Base-by-base conservation (phyloP, 2,329 filamentous ascomycete genomes). In the Zymoseptoria crescenta region DNA sequence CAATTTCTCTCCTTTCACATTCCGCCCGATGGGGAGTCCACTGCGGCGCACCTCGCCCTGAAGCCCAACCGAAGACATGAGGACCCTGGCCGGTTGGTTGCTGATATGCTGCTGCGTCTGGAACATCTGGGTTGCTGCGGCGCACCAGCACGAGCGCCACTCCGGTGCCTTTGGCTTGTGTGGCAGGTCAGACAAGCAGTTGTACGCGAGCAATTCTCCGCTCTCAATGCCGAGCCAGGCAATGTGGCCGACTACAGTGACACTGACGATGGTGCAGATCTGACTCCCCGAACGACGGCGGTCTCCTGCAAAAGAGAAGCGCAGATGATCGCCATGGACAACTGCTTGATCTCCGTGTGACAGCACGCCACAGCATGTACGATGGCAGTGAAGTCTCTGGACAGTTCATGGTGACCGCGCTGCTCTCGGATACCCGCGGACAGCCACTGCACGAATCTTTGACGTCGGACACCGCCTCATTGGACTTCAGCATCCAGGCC, bases 341-440 rank as follows among this genome's bases (percentile, higher is more conserved):
- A 4, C 63, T 78, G 49, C 69, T 81, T 13, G 71, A 78, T 62
- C 61, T 81, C 2, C 71, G 70, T n/a, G 60, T 81, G n/a, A 72
- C 74, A 52, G 76, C 80, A 13, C 75, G 76, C 5, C 76, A 80
- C 68, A 78, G 68, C 54, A 74, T 81, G 6, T 82, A 81, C 67
- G 71, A 77, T 8, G 72, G 75, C 19, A 73, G 68, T 41, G 77
- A 79, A 58, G 59, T 62, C 3, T 59, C 57, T 1, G 77, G 68
- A 4, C 68, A 72, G 20, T 73, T 81, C 35, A 73, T 81, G 27
- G 67, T 81, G 5, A 73, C 77, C 68, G 75, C 77, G 7, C 56
- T 62, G 3, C 69, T 78, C 35, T 77, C 76, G 0, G 68, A 75
- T 55, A 65, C 69, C 5, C 70, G 73, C 54, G 78, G 77, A 4